phyloP scores from a whole-genome alignment of 2,329 filamentous ascomycete genomes.

The Shiraia sp. region DNA sequence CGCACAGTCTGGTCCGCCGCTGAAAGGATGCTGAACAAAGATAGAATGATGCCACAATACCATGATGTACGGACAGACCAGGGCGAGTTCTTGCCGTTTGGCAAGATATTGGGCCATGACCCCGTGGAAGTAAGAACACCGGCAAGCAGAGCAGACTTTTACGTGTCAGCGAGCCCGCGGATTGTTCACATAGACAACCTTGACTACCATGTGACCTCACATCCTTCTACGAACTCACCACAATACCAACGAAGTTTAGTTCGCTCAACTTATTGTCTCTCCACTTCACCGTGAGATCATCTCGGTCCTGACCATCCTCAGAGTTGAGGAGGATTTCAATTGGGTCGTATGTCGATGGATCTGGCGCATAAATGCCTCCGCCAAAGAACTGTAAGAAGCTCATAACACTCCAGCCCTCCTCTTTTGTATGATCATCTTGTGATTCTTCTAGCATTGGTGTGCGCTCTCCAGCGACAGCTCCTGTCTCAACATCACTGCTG shows the following conservation, averaged over 20 bases:
- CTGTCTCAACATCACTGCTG: slow-evolving; percentile 22
- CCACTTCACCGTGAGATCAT: slow-evolving; percentile 45
- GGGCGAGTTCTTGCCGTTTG: slow-evolving; percentile 42
- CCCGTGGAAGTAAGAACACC: slow-evolving; percentile 50
- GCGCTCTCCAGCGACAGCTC: slow-evolving; percentile 19
- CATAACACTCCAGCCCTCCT: slow-evolving; percentile 8
- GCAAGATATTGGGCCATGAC: slow-evolving; percentile 49
- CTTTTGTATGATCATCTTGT: slow-evolving; percentile 1
- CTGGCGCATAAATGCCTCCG: slow-evolving; percentile 40
- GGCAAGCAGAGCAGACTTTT: slow-evolving; percentile 44
- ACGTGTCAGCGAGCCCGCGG: neutral
- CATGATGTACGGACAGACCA: slow-evolving; percentile 49
- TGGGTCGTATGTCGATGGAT: slow-evolving; percentile 41
- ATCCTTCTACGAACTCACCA: slow-evolving; percentile 30
- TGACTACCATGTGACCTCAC: neutral
- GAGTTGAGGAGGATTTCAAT: slow-evolving; percentile 45
- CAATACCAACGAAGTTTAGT: slow-evolving; percentile 49
- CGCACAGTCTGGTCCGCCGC: slow-evolving; percentile 50
- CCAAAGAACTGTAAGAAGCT: slow-evolving; percentile 34
- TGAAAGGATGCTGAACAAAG: slow-evolving; percentile 55
- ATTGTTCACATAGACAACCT: neutral
- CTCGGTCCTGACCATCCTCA: slow-evolving; percentile 35
- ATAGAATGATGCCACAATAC: slow-evolving; percentile 53
- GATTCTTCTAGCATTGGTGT: slow-evolving; percentile 23
- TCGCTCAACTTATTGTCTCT: slow-evolving; percentile 47